Evolutionary conservation across 139 green algal genomes (phyloP), one percentile per base, ranked within the genome.

Genomic region (Eudorina sp.): DNA sequence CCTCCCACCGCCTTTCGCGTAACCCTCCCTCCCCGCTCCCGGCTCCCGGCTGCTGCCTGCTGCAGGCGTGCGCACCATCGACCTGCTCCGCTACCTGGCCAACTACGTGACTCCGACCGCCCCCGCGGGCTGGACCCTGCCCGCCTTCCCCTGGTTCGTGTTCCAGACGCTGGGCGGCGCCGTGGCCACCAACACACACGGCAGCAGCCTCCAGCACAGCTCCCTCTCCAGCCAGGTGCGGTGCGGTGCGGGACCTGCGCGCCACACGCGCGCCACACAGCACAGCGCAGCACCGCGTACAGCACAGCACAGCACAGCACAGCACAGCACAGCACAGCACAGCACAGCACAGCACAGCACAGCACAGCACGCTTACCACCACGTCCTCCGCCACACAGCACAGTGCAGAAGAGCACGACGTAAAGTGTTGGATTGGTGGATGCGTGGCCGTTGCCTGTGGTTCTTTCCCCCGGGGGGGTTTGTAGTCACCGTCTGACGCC

Each of bases 81-180:
- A 93, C 53, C 84, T 98, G 27, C 92, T 99, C 23, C 86, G 97
- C 64, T 98, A 97, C 87, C 92, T 99, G 36, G 91, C 92, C n/a
- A 85, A 93, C 58, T 98, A 98, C 91, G 90, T 90, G 11, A 96
- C 93, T 27, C 81, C 74, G 45, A 85, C 78, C 7, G 92, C 91
- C 29, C 94, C 94, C 8, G 40, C 89, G 0, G 96, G 97, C 0
- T 98, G 93, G 84, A 96, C 92, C 0, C 91, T 99, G 58, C 89
- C 92, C 43, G 92, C 94, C 16, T 97, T 96, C 60, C 89, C 92
- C 55, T 98, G 95, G 94, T 90, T 89, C 72, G 77, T 90, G 46
- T 90, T 96, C 88, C 96, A 98, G 90, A 97, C 93, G 2, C 94
- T 99, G 45, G 97, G 91, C 6, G 97, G 97, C 5, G 97, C 97